Percentiles rank a stretch among this genome's conserved stretches.
phyloP scores from a whole-genome alignment of 176 grass and related monocot species.

The Cenchrus americanus region DNA sequence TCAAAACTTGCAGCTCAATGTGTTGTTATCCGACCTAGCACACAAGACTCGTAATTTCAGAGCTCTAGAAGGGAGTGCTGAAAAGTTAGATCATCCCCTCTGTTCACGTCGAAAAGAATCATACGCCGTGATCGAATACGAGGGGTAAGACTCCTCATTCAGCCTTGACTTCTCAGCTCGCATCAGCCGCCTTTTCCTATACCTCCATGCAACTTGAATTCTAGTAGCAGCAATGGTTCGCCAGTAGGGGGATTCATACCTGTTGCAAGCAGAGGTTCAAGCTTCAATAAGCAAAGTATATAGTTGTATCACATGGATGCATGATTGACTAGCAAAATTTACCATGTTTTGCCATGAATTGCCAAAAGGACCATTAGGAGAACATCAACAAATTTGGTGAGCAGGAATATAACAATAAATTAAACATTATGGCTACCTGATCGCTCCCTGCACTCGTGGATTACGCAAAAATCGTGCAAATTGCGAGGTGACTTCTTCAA shows the following conservation, averaged over 20 bases:
- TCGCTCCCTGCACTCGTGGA: constrained; percentile 78
- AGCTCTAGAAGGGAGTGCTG: background rate
- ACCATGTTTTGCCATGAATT: background rate
- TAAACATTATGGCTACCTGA: constrained; percentile 38
- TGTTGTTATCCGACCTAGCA: background rate
- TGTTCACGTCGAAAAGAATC: constrained; percentile 20
- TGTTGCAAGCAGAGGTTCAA: constrained; percentile 31
- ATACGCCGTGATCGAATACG: constrained; percentile 12
- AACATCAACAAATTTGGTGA: background rate
- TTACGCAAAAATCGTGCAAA: constrained; percentile 84
- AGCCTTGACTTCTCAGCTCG: constrained; percentile 50
- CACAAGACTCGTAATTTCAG: background rate
- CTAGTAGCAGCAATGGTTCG: constrained; percentile 70
- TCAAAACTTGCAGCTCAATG: background rate
- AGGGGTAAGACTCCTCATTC: constrained; percentile 41
- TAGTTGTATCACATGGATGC: background rate
- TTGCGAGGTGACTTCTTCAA: constrained; percentile 79
- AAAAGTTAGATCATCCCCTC: constrained; percentile 15
- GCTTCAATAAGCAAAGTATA: background rate
- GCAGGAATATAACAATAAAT: background rate
- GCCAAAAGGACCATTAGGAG: background rate
- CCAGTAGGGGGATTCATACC: constrained; percentile 98
- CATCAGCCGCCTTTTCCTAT: constrained; percentile 71
- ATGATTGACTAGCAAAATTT: background rate
- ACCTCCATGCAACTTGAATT: constrained; percentile 94